Base-by-base conservation (phyloP, 1,284 basidiomycete genomes). In the Malassezia sp. region DNA sequence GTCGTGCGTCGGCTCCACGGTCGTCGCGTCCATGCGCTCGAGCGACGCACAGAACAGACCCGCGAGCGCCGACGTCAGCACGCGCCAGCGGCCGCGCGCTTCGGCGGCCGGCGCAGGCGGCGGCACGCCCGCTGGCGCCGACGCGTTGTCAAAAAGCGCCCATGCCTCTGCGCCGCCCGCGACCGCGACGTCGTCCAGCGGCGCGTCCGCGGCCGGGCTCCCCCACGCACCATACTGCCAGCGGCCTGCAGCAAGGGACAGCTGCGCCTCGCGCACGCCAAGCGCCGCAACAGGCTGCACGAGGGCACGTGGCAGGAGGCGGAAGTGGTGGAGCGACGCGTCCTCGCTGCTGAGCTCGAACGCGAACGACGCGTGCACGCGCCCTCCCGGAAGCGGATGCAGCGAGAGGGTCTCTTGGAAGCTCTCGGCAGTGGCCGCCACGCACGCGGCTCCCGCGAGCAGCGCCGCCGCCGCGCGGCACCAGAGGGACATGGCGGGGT, bases 41-140 rank as follows among this genome's bases (percentile, higher is more conserved):
- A 96, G 75, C 4, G 86, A 89, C 2, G 90, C 84, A 62, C 93
- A 96, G 73, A 97, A 96, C 9, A 95, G 74, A 8, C 91, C 90
- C 0, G 88, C 84, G 0, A 96, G 76, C 1, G 85, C 82, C 59
- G 91, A 89, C 10, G 87, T 82, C 3, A 93, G 76, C 4, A 80
- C 82, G 52, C 78, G 77, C 88, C 90, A 96, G 30, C 48, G 30
- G n/a, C 29, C 26, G 15, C 41, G 23, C 15, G 36, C 30, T 15
- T 31, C 38, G 23, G 8, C 18, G 14, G 6, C n/a, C n/a, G 18
- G 10, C 10, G 4, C 15, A 5, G n/a, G n/a, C 22, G 38, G 31
- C 34, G 45, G 35, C 7, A n/a, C 11, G n/a, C n/a, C n/a, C n/a
- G n/a, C n/a, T n/a, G n/a, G n/a, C 22, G 47, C 48, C n/a, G 42